Evolutionary conservation across 75 land plant species (phyloP).

Genomic region (Chamaecyparis obtusa): DNA sequence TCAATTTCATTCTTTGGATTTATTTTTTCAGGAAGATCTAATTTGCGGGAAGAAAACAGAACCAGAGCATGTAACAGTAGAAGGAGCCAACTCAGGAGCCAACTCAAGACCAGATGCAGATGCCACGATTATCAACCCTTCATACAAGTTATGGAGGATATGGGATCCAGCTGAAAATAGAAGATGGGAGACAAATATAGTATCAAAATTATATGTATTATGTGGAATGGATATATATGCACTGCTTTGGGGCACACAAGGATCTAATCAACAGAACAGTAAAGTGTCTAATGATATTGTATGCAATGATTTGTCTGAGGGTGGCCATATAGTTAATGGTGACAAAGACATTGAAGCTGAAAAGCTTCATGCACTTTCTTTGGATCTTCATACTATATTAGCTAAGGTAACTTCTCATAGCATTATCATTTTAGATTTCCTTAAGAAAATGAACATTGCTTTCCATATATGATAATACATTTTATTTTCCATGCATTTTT

Average conservation of each 20-base stretch:
- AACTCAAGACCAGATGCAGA: neutral
- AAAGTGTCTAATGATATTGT: neutral
- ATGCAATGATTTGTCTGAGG: neutral
- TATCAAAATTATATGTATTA: neutral
- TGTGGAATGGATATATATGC: conserved; percentile 1
- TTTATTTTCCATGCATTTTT: neutral
- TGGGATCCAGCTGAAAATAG: conserved; percentile 11
- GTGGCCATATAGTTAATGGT: neutral
- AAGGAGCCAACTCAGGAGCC: neutral
- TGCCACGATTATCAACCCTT: neutral
- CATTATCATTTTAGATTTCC: neutral
- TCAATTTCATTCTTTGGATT: conserved; percentile 4
- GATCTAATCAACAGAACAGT: neutral
- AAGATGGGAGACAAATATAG: conserved; percentile 2
- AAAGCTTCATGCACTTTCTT: neutral
- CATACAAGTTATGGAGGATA: neutral
- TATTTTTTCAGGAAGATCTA: neutral
- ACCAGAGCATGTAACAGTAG: too few species aligned
- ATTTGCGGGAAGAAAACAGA: neutral
- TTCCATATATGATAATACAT: neutral
- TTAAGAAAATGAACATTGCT: neutral
- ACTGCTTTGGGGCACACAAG: neutral
- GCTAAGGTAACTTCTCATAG: neutral
- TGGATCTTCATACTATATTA: neutral
- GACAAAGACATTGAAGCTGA: conserved; percentile 2